Evolutionary conservation across 202 grass and related monocot genomes (phyloP).

Genomic region (Zoysia matrella): DNA sequence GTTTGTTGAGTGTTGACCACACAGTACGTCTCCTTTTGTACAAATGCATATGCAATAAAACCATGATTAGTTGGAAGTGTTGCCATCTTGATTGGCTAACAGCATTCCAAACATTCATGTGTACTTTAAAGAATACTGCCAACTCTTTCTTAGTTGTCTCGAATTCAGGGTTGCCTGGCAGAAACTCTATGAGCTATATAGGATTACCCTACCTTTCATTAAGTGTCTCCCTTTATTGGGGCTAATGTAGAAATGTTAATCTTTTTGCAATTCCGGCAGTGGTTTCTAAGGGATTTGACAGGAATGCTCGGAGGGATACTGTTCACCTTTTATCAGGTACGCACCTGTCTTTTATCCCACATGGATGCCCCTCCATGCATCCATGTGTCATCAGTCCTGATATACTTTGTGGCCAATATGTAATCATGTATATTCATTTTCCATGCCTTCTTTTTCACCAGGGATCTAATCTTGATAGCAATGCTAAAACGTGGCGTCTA

Average conservation of each 20-base stretch:
- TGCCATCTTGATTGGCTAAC: not conserved
- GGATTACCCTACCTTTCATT: not conserved
- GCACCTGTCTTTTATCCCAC: slow-evolving; percentile 16
- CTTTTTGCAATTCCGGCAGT: slow-evolving; percentile 58
- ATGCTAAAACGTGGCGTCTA: slow-evolving; percentile 94
- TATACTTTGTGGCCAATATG: slow-evolving; percentile 3
- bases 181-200: not conserved
- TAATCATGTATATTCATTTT: slow-evolving; percentile 43
- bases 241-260: slow-evolving; percentile 18
- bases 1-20: not conserved
- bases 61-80: not conserved
- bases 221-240: not conserved
- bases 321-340: slow-evolving; percentile 97
- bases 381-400: slow-evolving; percentile 11
- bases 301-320: slow-evolving; percentile 97
- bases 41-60: slow-evolving; percentile 10
- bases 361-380: not conserved
- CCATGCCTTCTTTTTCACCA: slow-evolving; percentile 46
- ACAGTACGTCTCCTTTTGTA: not conserved
- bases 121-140: not conserved
- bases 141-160: not conserved
- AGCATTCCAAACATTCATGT: not conserved
- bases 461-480: slow-evolving; percentile 94
- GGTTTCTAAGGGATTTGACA: slow-evolving; percentile 96
- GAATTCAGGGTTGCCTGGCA: not conserved